phyloP scores from a whole-genome alignment of 306 rosid species.

The Myrica gale region DNA sequence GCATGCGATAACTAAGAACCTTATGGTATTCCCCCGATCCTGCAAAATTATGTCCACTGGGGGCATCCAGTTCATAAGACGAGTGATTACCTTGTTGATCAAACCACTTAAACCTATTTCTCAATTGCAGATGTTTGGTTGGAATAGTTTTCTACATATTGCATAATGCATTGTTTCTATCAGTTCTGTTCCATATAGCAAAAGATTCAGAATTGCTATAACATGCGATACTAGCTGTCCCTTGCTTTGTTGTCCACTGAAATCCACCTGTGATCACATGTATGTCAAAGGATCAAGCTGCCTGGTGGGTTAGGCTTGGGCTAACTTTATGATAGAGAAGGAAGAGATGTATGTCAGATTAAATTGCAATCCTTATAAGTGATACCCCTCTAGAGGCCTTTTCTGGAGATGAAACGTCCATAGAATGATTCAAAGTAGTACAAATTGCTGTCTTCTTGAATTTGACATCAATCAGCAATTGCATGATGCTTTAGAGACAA shows the following conservation, averaged over 20 bases:
- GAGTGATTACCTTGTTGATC: background rate
- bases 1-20: background rate
- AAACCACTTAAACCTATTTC: background rate
- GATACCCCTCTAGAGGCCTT: background rate
- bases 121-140: background rate
- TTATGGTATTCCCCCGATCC: background rate
- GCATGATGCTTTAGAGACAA: background rate
- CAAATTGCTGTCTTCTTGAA: background rate
- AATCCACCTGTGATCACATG: background rate
- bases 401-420: background rate
- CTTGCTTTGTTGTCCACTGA: background rate
- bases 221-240: background rate
- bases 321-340: background rate
- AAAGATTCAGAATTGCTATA: background rate
- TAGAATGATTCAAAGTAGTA: background rate
- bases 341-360: background rate
- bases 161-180: no score
- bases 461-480: background rate
- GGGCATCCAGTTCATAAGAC: background rate
- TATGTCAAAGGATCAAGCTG: background rate
- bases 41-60: background rate
- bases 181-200: no score
- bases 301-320: background rate
- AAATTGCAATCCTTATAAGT: background rate
- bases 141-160: background rate